phyloP scores from a whole-genome alignment of 2,329 filamentous ascomycete species.

The Botryotinia convoluta region DNA sequence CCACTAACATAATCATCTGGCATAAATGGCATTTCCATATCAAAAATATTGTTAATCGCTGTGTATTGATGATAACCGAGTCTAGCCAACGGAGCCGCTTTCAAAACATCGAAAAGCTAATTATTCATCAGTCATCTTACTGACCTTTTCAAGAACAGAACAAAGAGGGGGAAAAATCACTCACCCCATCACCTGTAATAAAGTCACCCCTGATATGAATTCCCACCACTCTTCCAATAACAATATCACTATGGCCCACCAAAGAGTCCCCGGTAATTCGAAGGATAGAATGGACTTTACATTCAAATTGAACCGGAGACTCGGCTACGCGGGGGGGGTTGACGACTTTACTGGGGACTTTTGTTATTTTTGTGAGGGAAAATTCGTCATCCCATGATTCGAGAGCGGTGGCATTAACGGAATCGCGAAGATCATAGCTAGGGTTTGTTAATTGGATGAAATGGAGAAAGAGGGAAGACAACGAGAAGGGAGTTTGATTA shows the following conservation, averaged over 20 bases:
- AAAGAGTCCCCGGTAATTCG: slow-evolving; percentile 24
- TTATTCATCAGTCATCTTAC: background rate
- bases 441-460: background rate
- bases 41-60: slow-evolving; percentile 23
- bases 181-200: slow-evolving; percentile 18
- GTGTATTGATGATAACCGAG: slow-evolving; percentile 27
- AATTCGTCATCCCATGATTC: slow-evolving; percentile 18
- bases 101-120: slow-evolving; percentile 25
- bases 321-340: slow-evolving; percentile 24
- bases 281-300: slow-evolving; percentile 23
- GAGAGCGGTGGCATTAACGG: background rate
- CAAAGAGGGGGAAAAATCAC: accelerated
- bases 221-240: slow-evolving; percentile 25
- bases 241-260: slow-evolving; percentile 25
- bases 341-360: slow-evolving; percentile 20
- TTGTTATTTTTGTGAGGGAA: slow-evolving; percentile 16
- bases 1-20: slow-evolving; percentile 25
- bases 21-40: slow-evolving; percentile 26
- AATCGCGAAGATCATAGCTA: background rate
- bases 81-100: slow-evolving; percentile 23
- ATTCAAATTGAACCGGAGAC: slow-evolving; percentile 26
- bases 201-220: slow-evolving; percentile 26
- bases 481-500: background rate
- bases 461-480: background rate
- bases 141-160: background rate